Conservation (phyloP, 768 basidiomycete genomes). For the Albatrellus ellisii region DNA sequence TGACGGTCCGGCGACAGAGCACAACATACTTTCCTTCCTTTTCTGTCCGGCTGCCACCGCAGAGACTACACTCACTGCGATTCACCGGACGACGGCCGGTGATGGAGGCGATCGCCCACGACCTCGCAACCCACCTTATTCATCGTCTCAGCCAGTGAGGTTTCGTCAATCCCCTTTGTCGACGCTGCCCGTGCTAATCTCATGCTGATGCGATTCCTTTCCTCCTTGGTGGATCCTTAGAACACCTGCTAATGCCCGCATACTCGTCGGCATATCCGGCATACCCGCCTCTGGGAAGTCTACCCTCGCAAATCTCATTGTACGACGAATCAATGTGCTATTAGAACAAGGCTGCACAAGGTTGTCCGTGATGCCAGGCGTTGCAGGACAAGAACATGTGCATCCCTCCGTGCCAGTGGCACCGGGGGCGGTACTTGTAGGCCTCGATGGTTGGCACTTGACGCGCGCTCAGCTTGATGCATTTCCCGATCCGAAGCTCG, state of each 20-base stretch:
- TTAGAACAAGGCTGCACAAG: too few relatives aligned
- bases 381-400: too few relatives aligned
- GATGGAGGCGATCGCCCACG: background rate
- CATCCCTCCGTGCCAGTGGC: too few relatives aligned
- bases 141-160: background rate
- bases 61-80: too few relatives aligned
- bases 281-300: slow-evolving; percentile 86
- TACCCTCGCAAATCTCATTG: slow-evolving; percentile 49
- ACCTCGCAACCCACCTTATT: background rate
- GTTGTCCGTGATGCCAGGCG: too few relatives aligned
- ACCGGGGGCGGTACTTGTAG: slow-evolving; percentile 62
- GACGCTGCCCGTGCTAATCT: background rate
- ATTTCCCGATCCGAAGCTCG: slow-evolving; percentile 63
- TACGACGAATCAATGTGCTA: slow-evolving; percentile 36
- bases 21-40: too few relatives aligned
- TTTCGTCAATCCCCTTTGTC: background rate
- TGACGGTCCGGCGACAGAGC: too few relatives aligned
- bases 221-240: slow-evolving; percentile 13
- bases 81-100: too few relatives aligned
- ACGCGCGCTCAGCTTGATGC: slow-evolving; percentile 64
- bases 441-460: slow-evolving; percentile 89
- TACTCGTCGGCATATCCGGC: slow-evolving; percentile 64
- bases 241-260: slow-evolving; percentile 23
- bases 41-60: too few relatives aligned
- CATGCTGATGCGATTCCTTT: background rate